These are phyloP conservation scores for Curvularia sp. DNA, from an alignment of 2,329 filamentous ascomycete species.

Conservation along the genomic window DNA sequence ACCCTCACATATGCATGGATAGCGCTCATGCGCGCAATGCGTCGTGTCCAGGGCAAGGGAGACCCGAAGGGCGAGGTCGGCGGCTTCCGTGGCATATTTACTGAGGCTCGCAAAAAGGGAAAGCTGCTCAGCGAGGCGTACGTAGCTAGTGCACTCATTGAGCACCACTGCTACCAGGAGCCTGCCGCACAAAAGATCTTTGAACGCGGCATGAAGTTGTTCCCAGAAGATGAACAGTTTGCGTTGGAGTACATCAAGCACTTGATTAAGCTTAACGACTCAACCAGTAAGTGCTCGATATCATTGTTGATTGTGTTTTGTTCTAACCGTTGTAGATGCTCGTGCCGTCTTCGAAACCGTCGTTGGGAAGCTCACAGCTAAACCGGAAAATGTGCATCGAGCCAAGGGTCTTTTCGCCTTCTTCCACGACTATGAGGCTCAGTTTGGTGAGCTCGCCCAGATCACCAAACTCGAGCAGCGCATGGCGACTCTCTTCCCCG, in stretches of 20 bases:
- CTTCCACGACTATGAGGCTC: conserved; percentile 94
- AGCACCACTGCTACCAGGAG: conserved; percentile 96
- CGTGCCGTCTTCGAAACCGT: conserved; percentile 96
- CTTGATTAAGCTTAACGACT: conserved; percentile 87
- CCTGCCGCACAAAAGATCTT: conserved; percentile 93
- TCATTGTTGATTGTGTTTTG: not conserved
- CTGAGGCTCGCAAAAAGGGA: conserved; percentile 84
- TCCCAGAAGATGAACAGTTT: conserved; percentile 91
- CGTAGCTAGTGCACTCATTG: conserved; percentile 88
- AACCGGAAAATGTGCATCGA: conserved; percentile 74
- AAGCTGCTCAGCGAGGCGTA: conserved; percentile 94
- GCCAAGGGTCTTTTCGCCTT: conserved; percentile 87
- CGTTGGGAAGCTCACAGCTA: conserved; percentile 79
- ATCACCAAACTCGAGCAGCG: conserved; percentile 89
- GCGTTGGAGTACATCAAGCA: conserved; percentile 97
- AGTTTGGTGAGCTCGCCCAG: conserved; percentile 90
- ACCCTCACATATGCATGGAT: conserved; percentile 96
- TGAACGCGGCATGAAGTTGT: conserved; percentile 89
- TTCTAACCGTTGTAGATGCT: conserved; percentile 68
- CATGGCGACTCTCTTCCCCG: conserved; percentile 92
- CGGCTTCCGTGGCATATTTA: conserved; percentile 87
- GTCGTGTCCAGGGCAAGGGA: conserved; percentile 85
- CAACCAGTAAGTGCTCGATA: conserved; percentile 73
- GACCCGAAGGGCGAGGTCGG: conserved; percentile 65
- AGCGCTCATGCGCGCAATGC: conserved; percentile 89